A percentile compares a stretch with the other conserved stretches of the same genome.
phyloP scores from a whole-genome alignment of 2,329 filamentous ascomycete genomes.

The Neonectria punicea region DNA sequence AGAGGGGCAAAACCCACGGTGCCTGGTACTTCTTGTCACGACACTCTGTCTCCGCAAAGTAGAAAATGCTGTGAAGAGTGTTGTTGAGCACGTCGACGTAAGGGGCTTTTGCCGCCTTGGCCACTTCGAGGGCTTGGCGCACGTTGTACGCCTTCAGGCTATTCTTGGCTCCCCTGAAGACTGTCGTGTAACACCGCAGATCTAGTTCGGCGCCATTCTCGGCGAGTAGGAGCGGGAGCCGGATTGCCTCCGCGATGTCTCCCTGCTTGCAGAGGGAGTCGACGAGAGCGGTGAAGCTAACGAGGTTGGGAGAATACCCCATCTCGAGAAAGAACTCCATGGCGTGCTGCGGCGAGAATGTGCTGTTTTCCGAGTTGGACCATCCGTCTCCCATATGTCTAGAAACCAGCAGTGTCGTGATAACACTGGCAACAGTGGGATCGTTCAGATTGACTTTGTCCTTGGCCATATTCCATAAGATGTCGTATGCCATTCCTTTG shows the following conservation, averaged over 20 bases:
- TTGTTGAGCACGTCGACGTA: constrained; percentile 49
- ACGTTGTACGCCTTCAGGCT: constrained; percentile 65
- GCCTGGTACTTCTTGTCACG: constrained; percentile 41
- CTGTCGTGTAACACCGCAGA: constrained; percentile 71
- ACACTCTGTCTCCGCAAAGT: constrained; percentile 55
- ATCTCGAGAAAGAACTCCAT: constrained; percentile 61
- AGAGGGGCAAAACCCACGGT: constrained; percentile 51
- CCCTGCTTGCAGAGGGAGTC: constrained; percentile 72
- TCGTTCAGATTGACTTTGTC: constrained; percentile 57
- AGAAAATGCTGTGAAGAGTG: constrained; percentile 61
- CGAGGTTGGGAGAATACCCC: constrained; percentile 71
- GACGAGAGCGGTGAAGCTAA: constrained; percentile 75
- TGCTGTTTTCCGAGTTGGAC: constrained; percentile 26
- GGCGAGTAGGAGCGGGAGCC: constrained; percentile 47
- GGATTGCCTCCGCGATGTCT: constrained; percentile 49
- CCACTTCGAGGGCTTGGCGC: constrained; percentile 48
- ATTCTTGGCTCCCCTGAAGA: constrained; percentile 77
- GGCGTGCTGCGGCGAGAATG: constrained; percentile 46
- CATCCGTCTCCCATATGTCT: constrained; percentile 34
- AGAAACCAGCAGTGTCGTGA: constrained; percentile 66
- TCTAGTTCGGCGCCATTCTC: constrained; percentile 68
- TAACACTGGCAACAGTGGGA: constrained; percentile 61
- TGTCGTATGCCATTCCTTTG: constrained; percentile 56
- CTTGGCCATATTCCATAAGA: constrained; percentile 52
- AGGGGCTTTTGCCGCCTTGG: constrained; percentile 61